A percentile compares a stretch with the other conserved stretches of the same genome.
Evolutionary conservation across 371 early-diverging fungal genomes (phyloP).

Genomic region (Circinella umbellata): DNA sequence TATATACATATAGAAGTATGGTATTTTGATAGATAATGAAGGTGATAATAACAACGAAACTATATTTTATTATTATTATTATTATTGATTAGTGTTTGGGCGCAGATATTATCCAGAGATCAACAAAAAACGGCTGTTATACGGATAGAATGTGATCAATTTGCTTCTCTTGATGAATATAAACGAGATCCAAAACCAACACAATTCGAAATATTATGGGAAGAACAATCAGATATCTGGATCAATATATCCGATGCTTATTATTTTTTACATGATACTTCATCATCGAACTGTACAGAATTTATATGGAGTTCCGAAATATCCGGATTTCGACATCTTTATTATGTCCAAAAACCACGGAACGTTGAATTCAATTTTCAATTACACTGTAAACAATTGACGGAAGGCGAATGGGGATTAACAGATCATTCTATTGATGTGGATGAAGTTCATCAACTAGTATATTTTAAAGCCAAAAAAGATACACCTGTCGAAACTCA

Average conservation of each 20-base stretch:
- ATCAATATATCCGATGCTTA: constrained; percentile 70
- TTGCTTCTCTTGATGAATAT: constrained; percentile 3
- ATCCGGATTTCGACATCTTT: constrained; percentile 74
- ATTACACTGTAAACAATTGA: constrained; percentile 29
- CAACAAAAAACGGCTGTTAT: constrained; percentile 64
- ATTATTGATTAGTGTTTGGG: constrained; percentile 61
- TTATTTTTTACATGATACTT: constrained; percentile 42
- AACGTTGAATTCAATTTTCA: no score
- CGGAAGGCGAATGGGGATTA: constrained; percentile 62
- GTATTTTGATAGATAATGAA: neutral
- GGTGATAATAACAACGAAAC: neutral
- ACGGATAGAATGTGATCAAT: constrained; percentile 39
- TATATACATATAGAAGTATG: constrained; percentile 16
- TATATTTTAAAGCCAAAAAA: constrained; percentile 73
- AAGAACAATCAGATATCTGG: constrained; percentile 66
- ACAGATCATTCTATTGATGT: constrained; percentile 66
- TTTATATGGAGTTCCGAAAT: constrained; percentile 73
- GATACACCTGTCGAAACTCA: constrained; percentile 73
- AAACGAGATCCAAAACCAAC: constrained; percentile 22
- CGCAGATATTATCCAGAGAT: constrained; percentile 69
- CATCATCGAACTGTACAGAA: constrained; percentile 7
- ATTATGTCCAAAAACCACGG: constrained; percentile 30
- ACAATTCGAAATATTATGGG: constrained; percentile 57
- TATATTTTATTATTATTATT: neutral
- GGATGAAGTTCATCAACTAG: constrained; percentile 60